Evolutionary conservation across 371 early-diverging fungal genomes (phyloP), one percentile per base, ranked within the genome.

Genomic region (Basidiobolus meristosporus): DNA sequence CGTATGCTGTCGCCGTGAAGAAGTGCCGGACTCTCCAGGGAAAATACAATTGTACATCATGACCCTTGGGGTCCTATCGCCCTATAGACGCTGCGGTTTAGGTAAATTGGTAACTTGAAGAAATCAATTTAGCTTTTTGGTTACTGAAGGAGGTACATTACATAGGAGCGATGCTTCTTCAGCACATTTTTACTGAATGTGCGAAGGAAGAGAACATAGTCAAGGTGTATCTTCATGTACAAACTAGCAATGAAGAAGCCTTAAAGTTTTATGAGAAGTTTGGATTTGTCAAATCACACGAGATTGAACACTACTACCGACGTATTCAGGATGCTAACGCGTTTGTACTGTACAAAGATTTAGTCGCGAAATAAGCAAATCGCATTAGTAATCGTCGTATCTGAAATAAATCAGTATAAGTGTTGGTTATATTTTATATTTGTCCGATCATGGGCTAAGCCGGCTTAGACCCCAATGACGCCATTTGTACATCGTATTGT

Each of bases 21-120:
- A 62, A 40, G 45, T 50, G 14, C 41, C 30, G 17, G 54, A 43
- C 36, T 43, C 48, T 20, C 54, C 55, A 22, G 47, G 47, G 20
- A 40, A 50, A 35, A 34, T 44, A 22, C 55, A 63, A 32, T 56
- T 88, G 16, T 96, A 93, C 50, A 82, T 96, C 47, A 90, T 91
- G 82, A 96, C 97, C 0, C 60, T 96, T 35, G 91, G 97, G 26
- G 90, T 96, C 23, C 61, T 91, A 35, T 74, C 82, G 7, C 76
- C 83, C 6, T 90, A 82, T 53, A 67, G 97, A 30, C 56, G 75
- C 7, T 63, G 78, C 28, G 83, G 85, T 6, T 58, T 93, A 33
- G 93, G 88, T 81, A 59, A 45, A 51, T n/a, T 19, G 26, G 7
- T 16, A 7, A 3, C 5, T 22, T 2, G 11, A 26, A 19, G 23